Base-by-base conservation (phyloP, 352 stramenopile genomes). In the Phytophthora syringae region DNA sequence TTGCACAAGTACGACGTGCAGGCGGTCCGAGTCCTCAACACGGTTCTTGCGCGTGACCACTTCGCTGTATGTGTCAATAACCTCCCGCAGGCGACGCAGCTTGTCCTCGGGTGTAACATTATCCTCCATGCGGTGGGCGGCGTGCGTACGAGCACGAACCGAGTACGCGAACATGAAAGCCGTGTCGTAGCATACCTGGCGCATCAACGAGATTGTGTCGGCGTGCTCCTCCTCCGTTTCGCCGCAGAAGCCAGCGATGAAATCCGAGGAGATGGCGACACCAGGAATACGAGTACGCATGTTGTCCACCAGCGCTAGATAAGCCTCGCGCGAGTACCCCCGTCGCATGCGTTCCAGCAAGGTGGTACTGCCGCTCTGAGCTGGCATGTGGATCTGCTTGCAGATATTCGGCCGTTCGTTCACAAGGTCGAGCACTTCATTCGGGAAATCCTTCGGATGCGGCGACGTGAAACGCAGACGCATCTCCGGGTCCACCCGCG, bases 141-240 rank as follows among this genome's bases (percentile, higher is more conserved):
- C 97, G 67, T 99, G 95, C 1, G 97, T 99, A 60, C 93, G 92
- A 24, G 93, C 96, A 49, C 98, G 85, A 82, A 99, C 90, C 44
- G 89, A 98, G 81, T 99, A 99, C 15, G 97, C 95, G 77, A 99
- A 99, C 95, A 99, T 98, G 80, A 99, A 99, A 21, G 97, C 98
- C 72, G 99, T 95, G 65, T 99, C 97, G 72, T 98, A 99, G 60
- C 85, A 79, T 13, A 93, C 87, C 16, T 78, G 72, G 15, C 77
- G 82, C 83, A 96, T 91, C 28, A 95, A 72, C 45, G 86, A 87
- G 16, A 95, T 76, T 11, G 97, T 99, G 62, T 99, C 90, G 7
- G 54, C 28, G 80, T 99, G 98, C 57, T 99, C 98, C 24, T 92
- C 80, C 43, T 99, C 96, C 0, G 97, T 99, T 81, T 99, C 98